A percentile compares a stretch with the other conserved stretches of the same genome.
Evolutionary conservation across 371 early-diverging fungal species (phyloP).

Genomic region (Actinomortierella wolfii): DNA sequence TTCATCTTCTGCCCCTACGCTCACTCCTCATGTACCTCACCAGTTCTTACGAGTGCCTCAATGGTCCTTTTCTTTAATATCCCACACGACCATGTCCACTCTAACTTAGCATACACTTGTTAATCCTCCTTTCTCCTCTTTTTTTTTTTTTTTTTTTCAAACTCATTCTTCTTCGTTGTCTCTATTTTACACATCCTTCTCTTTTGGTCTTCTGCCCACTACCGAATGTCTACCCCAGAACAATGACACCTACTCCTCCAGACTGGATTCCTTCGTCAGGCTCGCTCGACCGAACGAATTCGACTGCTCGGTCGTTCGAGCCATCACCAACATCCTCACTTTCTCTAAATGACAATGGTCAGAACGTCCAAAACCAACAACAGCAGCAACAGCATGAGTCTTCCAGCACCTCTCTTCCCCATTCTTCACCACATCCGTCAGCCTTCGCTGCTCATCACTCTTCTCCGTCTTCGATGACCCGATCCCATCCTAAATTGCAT

Average conservation of each 20-base stretch:
- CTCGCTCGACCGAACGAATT: no score
- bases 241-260: neutral
- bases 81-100: no score
- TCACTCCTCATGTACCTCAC: no score
- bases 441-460: neutral
- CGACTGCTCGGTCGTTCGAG: no score
- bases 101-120: no score
- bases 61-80: no score
- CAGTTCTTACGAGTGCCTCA: no score
- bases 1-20: no score
- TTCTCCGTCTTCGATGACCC: neutral
- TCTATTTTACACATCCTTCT: neutral
- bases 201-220: neutral
- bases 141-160: neutral
- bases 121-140: neutral
- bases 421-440: neutral
- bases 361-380: no score
- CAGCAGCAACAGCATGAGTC: no score
- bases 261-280: no score
- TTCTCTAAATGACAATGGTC: neutral
- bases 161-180: neutral
- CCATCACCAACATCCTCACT: no score
- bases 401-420: neutral
- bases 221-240: slow-evolving; percentile 1
- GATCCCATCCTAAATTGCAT: neutral